These are phyloP conservation scores for Oligophagozyma castellii DNA, from an alignment of 1,139 yeast genomes.

Conservation along the genomic window DNA sequence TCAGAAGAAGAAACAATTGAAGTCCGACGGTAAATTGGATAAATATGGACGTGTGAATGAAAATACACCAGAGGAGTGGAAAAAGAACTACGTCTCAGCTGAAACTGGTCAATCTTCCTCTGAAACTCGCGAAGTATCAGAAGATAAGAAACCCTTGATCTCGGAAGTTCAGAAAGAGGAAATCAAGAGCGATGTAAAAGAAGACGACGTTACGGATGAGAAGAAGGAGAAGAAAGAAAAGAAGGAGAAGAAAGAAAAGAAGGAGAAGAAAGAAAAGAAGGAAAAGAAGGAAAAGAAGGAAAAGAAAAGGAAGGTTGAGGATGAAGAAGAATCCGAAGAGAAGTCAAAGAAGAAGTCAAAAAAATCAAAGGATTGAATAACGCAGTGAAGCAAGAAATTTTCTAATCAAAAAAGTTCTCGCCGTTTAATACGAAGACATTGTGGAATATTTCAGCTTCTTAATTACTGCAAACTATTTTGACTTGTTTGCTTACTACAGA, in stretches of 20 bases:
- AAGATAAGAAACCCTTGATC: conserved; percentile 17
- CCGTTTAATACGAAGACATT: no score
- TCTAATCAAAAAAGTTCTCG: no score
- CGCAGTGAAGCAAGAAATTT: no score
- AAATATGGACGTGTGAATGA: conserved; percentile 89
- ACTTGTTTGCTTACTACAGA: conserved; percentile 4
- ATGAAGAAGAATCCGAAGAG: conserved; percentile 47
- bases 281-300: conserved; percentile 51
- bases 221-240: conserved; percentile 27
- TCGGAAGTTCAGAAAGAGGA: conserved; percentile 28
- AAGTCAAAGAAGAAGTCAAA: conserved; percentile 48
- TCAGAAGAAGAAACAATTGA: conserved; percentile 94
- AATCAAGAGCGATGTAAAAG: conserved; percentile 28
- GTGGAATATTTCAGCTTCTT: no score
- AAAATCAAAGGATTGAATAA: conserved; percentile 35
- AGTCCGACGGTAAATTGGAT: conserved; percentile 94
- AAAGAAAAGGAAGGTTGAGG: conserved; percentile 52
- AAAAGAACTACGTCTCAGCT: conserved; percentile 69
- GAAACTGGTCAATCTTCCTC: conserved; percentile 43
- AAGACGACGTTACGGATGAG: conserved; percentile 9
- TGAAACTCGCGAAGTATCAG: conserved; percentile 18
- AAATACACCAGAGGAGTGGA: conserved; percentile 89
- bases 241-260: conserved; percentile 36
- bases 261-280: conserved; percentile 41
- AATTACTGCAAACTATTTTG: conserved; percentile 2